Base-by-base conservation (phyloP, 257 asterid genomes). In the Solanum gandarillasii region DNA sequence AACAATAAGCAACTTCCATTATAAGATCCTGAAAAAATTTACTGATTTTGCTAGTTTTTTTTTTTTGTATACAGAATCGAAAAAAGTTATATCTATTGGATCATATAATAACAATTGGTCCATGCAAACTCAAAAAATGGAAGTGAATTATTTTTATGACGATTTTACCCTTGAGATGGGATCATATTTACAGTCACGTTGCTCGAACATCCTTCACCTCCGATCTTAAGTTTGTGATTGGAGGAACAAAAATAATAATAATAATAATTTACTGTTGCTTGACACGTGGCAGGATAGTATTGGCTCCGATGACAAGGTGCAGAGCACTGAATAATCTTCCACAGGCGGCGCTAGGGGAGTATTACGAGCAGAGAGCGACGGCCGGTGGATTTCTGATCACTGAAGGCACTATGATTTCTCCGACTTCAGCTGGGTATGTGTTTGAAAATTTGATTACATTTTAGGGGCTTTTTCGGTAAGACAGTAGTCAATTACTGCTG, bases 231-330 rank as follows among this genome's bases (percentile, higher is more conserved):
- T 18, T 7, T 55, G 65, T 55, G 2, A 6, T 6, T 18, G 60
- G 60, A 52, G 62, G 62, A 16, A 16, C 62, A 5, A 52, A 52
- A 52, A 4, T 41, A 39, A 39, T 39, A 9, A 4, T 9, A 32
- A 32, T 3, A 43, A 11, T 3, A 3, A 36, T 6, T 36, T 36
- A 36, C 12, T 9, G 29, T 36, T 85, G 79, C 25, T 81, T 18
- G 3, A 31, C 41, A 46, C 85, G 75, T 41, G 87, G 89, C 92
- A 97, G 99, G 90, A 93, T 97, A 82, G 98, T 95, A 79, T 90
- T 97, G 83, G 99, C 99, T 16, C 99, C 99, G 48, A 93, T 96
- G 98, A 97, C 99, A 5, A 92, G 99, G 85, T 97, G 98, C 93
- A 93, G 99, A 88, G 99, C 99, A 1, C 73, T 94, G 65, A 87